Evolutionary conservation across 1,284 basidiomycete genomes (phyloP).

Genomic region (Cutaneotrichosporon cyanovorans): DNA sequence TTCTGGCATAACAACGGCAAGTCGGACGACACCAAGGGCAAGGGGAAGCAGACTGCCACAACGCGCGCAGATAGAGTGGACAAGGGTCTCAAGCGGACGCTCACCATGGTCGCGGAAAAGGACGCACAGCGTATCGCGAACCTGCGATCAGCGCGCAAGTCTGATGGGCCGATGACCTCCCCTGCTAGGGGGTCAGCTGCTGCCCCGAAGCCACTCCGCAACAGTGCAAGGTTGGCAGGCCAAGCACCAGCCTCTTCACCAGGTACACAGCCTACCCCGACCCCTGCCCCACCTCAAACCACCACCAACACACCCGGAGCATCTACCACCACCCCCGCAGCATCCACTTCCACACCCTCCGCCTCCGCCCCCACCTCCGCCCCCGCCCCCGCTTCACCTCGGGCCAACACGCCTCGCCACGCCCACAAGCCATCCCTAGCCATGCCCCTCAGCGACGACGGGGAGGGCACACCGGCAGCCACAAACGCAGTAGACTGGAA

Average conservation of each 20-base stretch:
- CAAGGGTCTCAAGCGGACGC: constrained; percentile 29
- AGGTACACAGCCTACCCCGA: too few species aligned
- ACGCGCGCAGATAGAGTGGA: background rate
- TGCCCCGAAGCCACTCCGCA: constrained; percentile 1
- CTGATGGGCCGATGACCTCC: constrained; percentile 26
- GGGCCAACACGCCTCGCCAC: constrained; percentile 12
- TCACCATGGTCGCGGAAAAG: constrained; percentile 35
- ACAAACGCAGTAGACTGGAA: constrained; percentile 15
- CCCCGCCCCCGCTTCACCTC: constrained; percentile 1
- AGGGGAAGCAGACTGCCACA: background rate
- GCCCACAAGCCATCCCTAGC: constrained; percentile 23
- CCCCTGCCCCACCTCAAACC: too few species aligned
- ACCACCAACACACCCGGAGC: too few species aligned
- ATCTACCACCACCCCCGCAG: background rate
- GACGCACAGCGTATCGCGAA: constrained; percentile 34
- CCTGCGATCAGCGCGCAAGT: constrained; percentile 8
- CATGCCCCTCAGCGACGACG: constrained; percentile 40
- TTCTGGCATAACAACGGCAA: constrained; percentile 30
- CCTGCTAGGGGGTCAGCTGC: constrained; percentile 18
- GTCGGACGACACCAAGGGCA: constrained; percentile 5
- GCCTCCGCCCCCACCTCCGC: background rate
- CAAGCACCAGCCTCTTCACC: too few species aligned
- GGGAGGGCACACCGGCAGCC: background rate
- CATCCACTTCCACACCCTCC: background rate
- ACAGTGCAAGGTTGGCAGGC: too few species aligned